Evolutionary conservation across 2,329 filamentous ascomycete genomes (phyloP).

Genomic region (Cytospora chrysosperma): DNA sequence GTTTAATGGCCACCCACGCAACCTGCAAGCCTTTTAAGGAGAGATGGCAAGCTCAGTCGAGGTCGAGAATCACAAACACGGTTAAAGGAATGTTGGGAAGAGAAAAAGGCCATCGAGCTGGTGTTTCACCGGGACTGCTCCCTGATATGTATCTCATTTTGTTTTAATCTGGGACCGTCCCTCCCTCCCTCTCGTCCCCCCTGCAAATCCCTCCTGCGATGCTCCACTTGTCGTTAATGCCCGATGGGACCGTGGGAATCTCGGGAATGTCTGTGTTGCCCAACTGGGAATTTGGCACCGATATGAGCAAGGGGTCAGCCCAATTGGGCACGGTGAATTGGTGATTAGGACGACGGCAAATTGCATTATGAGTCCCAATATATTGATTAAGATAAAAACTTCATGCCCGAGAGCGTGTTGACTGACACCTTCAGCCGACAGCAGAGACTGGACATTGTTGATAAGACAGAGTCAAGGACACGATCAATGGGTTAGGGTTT

Average conservation of each 20-base stretch:
- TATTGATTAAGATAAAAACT: not conserved
- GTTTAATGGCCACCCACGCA: conserved; percentile 7
- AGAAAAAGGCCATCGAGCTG: not conserved
- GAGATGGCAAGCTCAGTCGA: not conserved
- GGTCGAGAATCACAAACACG: not conserved
- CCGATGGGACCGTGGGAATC: conserved; percentile 26
- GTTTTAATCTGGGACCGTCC: conserved; percentile 7
- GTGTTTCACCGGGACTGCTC: conserved; percentile 12
- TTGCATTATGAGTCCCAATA: not conserved
- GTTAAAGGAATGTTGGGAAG: not conserved
- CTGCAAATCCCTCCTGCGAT: conserved; percentile 18
- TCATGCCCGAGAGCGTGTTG: not conserved
- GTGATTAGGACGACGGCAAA: not conserved
- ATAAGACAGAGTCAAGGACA: too few relatives aligned
- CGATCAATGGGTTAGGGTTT: not conserved
- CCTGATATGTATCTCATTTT: conserved; percentile 19
- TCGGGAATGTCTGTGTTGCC: conserved; percentile 20
- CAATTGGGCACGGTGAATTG: conserved; percentile 15
- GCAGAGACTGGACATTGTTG: not conserved
- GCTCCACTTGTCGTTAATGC: conserved; percentile 24
- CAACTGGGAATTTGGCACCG: conserved; percentile 22
- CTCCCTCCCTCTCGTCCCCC: too few relatives aligned
- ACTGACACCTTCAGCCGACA: too few relatives aligned
- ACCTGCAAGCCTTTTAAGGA: not conserved
- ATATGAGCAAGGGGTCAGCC: conserved; percentile 17